phyloP scores from a whole-genome alignment of 2,329 filamentous ascomycete genomes.

The Sarocladiaceae sp. region DNA sequence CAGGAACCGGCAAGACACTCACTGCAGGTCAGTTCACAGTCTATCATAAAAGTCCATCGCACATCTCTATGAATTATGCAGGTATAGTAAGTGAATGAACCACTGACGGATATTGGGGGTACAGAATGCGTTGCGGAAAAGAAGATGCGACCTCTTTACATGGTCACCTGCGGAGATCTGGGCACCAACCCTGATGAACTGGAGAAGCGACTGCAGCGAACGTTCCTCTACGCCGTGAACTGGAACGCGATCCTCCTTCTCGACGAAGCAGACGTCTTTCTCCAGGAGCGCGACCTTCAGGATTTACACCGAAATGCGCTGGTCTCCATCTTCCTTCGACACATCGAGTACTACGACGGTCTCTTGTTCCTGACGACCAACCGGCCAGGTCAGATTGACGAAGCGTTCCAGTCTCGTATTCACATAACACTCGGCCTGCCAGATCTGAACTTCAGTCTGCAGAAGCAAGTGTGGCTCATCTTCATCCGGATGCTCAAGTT shows the following conservation, averaged over 20 bases:
- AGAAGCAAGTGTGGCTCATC: no score
- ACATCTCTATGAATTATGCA: no score
- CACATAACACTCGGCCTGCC: constrained; percentile 36
- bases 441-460: no score
- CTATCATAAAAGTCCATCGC: no score
- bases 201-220: no score
- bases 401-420: constrained; percentile 43
- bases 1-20: constrained; percentile 44
- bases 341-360: constrained; percentile 41
- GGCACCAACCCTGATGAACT: no score
- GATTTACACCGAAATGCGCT: constrained; percentile 30
- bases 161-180: constrained; percentile 15
- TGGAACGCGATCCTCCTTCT: constrained; percentile 22
- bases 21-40: no score
- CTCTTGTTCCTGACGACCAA: constrained; percentile 46
- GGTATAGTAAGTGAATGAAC: no score
- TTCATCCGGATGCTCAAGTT: no score
- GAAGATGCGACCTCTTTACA: constrained; percentile 13
- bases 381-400: constrained; percentile 40
- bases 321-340: constrained; percentile 37
- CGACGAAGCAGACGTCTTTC: constrained; percentile 23
- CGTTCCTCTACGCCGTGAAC: no score
- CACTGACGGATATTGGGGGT: no score
- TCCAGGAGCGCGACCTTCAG: constrained; percentile 18
- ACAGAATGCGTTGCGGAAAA: no score